A percentile compares a stretch with the other conserved stretches of the same genome.
Conservation (phyloP, 1,284 basidiomycete genomes). For the Boletus sp. region DNA sequence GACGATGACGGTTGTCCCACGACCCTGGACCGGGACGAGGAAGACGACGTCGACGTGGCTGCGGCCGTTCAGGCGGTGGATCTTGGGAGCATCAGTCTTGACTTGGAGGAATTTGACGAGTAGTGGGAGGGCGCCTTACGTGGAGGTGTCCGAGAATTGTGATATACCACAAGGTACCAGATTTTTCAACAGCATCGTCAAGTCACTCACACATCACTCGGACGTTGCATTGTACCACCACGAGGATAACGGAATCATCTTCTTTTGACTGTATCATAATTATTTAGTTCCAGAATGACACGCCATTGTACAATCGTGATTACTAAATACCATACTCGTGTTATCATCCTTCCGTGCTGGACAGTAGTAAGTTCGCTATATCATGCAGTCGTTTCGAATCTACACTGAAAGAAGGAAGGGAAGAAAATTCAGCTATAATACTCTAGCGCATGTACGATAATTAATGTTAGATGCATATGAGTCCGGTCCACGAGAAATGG, state of each 20-base stretch:
- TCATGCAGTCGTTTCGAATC: neutral
- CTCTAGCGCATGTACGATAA: neutral
- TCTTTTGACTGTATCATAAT: too few species aligned
- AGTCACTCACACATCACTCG: neutral
- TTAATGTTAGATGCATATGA: neutral
- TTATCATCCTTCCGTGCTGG: neutral
- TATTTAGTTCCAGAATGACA: neutral
- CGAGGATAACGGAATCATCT: neutral
- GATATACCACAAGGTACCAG: neutral
- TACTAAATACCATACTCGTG: neutral
- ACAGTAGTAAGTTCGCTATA: neutral
- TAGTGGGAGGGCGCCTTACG: neutral
- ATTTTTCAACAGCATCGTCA: neutral
- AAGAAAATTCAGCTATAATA: neutral
- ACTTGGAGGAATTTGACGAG: slow-evolving; percentile 36
- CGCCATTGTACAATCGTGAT: neutral
- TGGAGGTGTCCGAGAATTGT: too few species aligned
- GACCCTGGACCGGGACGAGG: neutral
- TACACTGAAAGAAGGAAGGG: neutral
- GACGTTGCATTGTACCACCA: slow-evolving; percentile 9
- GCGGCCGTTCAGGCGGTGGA: slow-evolving; percentile 40
- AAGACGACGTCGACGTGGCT: slow-evolving; percentile 24
- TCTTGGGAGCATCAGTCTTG: slow-evolving; percentile 27
- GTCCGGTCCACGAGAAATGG: neutral
- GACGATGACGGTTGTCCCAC: neutral